A percentile compares a stretch with the other conserved stretches of the same genome.
Conservation (phyloP, 2,329 filamentous ascomycete species). For the Xenoacremonium recifei region DNA sequence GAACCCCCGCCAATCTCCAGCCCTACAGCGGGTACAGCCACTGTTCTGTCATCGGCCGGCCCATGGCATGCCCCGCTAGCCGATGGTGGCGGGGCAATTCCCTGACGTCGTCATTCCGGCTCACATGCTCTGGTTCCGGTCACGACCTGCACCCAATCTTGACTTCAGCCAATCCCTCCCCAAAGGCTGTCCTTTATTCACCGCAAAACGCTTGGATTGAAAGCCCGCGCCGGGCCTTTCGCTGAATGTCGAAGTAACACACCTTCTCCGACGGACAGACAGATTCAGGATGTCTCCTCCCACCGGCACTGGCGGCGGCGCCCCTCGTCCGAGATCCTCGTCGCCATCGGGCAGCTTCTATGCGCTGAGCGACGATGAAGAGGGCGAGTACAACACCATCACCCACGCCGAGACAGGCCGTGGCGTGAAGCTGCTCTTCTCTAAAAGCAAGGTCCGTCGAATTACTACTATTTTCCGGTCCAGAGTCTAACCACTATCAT, state of each 20-base stretch:
- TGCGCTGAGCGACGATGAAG: conserved; percentile 94
- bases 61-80: too few relatives aligned
- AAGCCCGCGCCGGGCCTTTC: too few relatives aligned
- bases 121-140: not conserved
- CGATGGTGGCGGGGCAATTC: conserved; percentile 3
- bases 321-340: conserved; percentile 38
- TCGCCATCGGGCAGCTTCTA: conserved; percentile 90
- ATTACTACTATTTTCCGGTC: too few relatives aligned
- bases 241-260: too few relatives aligned
- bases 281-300: conserved; percentile 22
- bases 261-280: too few relatives aligned
- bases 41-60: not conserved
- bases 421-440: conserved; percentile 90
- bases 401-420: conserved; percentile 72
- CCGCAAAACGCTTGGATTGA: too few relatives aligned
- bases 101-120: conserved; percentile 4
- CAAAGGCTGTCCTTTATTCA: too few relatives aligned
- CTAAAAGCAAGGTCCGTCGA: conserved; percentile 88
- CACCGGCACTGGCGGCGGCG: conserved; percentile 16
- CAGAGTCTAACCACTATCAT: too few relatives aligned
- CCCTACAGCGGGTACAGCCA: not conserved
- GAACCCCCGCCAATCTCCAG: not conserved
- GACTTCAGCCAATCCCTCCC: not conserved
- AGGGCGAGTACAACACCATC: conserved; percentile 93
- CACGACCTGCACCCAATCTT: too few relatives aligned